Percentiles rank a stretch among this genome's conserved stretches.
Evolutionary conservation across 2,329 filamentous ascomycete genomes (phyloP).

Genomic region (Neopestalotiopsis clavispora): DNA sequence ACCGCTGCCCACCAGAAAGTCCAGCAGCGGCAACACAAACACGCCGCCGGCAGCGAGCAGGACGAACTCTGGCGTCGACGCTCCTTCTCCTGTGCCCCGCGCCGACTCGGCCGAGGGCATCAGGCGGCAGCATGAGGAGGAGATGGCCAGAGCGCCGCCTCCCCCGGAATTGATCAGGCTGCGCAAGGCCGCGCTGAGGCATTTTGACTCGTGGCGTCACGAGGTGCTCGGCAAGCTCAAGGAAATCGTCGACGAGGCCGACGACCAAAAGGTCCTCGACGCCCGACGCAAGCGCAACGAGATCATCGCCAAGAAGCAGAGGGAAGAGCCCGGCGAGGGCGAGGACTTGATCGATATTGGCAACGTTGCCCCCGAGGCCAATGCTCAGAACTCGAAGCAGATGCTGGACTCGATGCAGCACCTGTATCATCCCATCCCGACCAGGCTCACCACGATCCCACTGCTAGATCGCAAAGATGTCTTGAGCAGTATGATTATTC

Average conservation of each 20-base stretch:
- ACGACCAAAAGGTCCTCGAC: conserved; percentile 51
- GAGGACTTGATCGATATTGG: conserved; percentile 49
- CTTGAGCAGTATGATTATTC: conserved; percentile 71
- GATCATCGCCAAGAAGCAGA: conserved; percentile 42
- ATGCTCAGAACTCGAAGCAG: conserved; percentile 28
- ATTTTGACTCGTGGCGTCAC: conserved; percentile 80
- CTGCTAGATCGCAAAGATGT: conserved; percentile 65
- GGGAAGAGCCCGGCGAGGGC: conserved; percentile 40
- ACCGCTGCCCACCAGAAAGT: conserved; percentile 31
- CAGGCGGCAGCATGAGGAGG: neutral
- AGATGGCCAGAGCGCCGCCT: conserved; percentile 17
- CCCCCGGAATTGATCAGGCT: conserved; percentile 41
- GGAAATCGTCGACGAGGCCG: conserved; percentile 64
- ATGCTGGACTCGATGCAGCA: conserved; percentile 50
- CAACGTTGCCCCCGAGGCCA: conserved; percentile 24
- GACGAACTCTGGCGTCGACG: conserved; percentile 19
- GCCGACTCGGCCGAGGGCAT: conserved; percentile 4
- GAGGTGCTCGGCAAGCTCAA: conserved; percentile 72
- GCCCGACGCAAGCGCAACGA: conserved; percentile 52
- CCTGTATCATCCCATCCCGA: conserved; percentile 59
- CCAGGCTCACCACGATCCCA: conserved; percentile 60
- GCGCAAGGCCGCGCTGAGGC: conserved; percentile 61
- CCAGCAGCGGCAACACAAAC: conserved; percentile 7
- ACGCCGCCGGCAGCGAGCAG: conserved; percentile 5
- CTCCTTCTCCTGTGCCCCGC: conserved; percentile 27